Evolutionary conservation across 345 rosid genomes (phyloP).

Genomic region (Draba incana): DNA sequence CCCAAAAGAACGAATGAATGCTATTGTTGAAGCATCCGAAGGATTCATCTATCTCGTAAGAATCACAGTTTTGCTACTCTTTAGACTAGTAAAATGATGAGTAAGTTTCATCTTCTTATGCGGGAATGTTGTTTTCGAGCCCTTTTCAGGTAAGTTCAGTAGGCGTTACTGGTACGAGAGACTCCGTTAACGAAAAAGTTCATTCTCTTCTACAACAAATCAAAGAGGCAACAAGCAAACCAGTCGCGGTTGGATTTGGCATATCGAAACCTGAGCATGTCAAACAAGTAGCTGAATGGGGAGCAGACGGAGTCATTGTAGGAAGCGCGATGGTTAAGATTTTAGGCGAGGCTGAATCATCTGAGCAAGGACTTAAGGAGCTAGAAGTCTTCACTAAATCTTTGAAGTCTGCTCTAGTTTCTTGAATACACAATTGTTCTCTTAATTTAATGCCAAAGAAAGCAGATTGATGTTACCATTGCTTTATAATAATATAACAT

Average conservation of each 20-base stretch:
- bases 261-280: constrained; percentile 84
- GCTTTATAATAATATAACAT: constrained; percentile 27
- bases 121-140: constrained; percentile 1
- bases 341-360: constrained; percentile 70
- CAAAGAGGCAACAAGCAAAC: constrained; percentile 71
- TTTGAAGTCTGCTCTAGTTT: constrained; percentile 59
- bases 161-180: constrained; percentile 91
- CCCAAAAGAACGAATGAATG: constrained; percentile 67
- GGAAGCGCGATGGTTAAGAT: constrained; percentile 86
- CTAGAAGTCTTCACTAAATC: constrained; percentile 66
- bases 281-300: constrained; percentile 79
- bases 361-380: constrained; percentile 70
- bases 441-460: constrained; percentile 16
- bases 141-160: constrained; percentile 83
- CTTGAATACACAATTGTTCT: constrained; percentile 41
- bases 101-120: neutral
- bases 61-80: constrained; percentile 1
- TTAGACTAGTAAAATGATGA: neutral
- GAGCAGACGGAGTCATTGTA: constrained; percentile 87
- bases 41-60: constrained; percentile 91
- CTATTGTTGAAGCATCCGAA: constrained; percentile 84
- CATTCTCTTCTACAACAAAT: constrained; percentile 68
- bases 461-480: constrained; percentile 22
- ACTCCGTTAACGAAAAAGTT: constrained; percentile 66
- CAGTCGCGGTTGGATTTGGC: constrained; percentile 85